Base-by-base conservation (phyloP, 2,329 filamentous ascomycete genomes). In the Aspergillus sojae region DNA sequence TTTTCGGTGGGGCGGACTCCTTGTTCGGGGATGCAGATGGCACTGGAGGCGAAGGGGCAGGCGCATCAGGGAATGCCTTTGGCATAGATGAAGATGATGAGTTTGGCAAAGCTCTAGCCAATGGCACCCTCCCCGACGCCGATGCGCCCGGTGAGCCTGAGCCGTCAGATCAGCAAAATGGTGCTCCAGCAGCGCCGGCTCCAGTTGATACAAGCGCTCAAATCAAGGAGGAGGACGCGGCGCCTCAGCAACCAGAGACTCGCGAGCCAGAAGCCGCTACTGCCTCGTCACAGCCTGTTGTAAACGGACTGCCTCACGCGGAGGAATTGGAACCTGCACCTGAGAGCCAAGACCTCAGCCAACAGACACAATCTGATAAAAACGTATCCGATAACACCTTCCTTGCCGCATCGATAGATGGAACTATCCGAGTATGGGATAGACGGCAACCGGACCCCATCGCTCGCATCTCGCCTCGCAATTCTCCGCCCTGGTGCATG, bases 401-500 rank as follows among this genome's bases (percentile, higher is more conserved):
- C 76, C 84, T 99, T 58, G 92, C 94, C 30, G 91, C 95, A 36
- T 83, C 80, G 0, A 79, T 83, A 19, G 81, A 83, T 63, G 82
- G 82, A 16, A 77, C 79, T 1, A 82, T 84, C 59, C 77, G 80
- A 16, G 70, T 84, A 45, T 84, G 82, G 81, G 82, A 84, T 67
- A 74, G 81, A 59, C 88, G 95, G 23, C 87, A 91, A 66, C 86
- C 86, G 1, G 86, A 90, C 41, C 91, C 94, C 0, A 84, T 97
- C 1, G 93, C 95, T 3, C 88, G 89, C 32, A 94, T 98, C 62
- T 83, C 85, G 1, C 92, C 91, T 21, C 84, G 89, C 12, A 86
- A 88, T 12, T 91, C 93, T 0, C 94, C 95, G 1, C 95, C 94
- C 0, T 99, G 94, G 94, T 98, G 94, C 78, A 97, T 97, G 89